Percentiles rank a stretch among this genome's conserved stretches.
phyloP scores from a whole-genome alignment of 2,329 filamentous ascomycete genomes.

The Cytospora piceae region DNA sequence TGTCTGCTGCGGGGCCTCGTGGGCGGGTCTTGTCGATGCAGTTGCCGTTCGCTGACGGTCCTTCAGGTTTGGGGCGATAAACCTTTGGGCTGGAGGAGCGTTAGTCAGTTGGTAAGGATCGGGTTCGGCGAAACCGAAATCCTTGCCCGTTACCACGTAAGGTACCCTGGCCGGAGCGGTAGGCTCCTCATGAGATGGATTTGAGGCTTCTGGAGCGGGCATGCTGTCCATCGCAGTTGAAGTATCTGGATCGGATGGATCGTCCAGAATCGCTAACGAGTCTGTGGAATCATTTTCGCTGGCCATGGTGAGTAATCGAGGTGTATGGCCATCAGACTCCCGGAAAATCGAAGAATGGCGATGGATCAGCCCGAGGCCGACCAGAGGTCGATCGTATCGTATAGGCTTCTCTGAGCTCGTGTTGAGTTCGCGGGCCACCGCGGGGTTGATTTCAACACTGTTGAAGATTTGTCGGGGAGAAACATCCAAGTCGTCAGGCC shows the following conservation, averaged over 20 bases:
- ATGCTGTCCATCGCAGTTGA: neutral
- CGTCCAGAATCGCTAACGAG: constrained; percentile 26
- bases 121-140: neutral
- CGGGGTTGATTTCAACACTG: constrained; percentile 35
- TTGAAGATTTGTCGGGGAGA: constrained; percentile 17
- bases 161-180: neutral
- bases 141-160: constrained; percentile 11
- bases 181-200: neutral
- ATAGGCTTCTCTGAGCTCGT: constrained; percentile 26
- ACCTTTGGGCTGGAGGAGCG: constrained; percentile 13
- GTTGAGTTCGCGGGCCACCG: constrained; percentile 30
- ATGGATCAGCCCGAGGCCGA: constrained; percentile 37
- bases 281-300: constrained; percentile 33
- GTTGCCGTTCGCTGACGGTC: constrained; percentile 28
- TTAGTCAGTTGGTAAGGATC: constrained; percentile 15
- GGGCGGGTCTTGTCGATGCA: constrained; percentile 5
- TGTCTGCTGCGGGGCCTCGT: constrained; percentile 8
- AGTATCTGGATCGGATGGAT: constrained; percentile 11
- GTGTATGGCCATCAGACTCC: constrained; percentile 38
- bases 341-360: constrained; percentile 37
- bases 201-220: neutral
- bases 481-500: constrained; percentile 22
- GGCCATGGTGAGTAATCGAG: constrained; percentile 38
- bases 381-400: constrained; percentile 31
- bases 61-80: neutral